Evolutionary conservation across 2,329 filamentous ascomycete species (phyloP).

Genomic region (Westerdykella ornata): DNA sequence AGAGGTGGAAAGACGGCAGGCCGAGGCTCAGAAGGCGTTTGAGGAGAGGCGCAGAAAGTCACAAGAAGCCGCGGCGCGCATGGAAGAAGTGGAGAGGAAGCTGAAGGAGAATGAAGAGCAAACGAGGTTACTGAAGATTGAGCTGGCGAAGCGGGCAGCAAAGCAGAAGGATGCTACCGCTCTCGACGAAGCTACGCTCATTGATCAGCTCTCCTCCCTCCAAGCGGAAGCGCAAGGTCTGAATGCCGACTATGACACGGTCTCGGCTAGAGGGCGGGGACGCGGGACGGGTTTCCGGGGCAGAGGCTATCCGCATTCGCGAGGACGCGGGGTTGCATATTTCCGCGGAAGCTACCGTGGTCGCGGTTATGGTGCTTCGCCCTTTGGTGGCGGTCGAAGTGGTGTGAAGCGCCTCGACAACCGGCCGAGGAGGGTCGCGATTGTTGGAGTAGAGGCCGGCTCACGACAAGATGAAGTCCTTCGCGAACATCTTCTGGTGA

Average conservation of each 20-base stretch:
- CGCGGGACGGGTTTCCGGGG: conserved; percentile 32
- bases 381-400: conserved; percentile 25
- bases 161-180: conserved; percentile 6
- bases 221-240: conserved; percentile 68
- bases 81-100: conserved; percentile 59
- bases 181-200: conserved; percentile 56
- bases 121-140: conserved; percentile 55
- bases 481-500: conserved; percentile 59
- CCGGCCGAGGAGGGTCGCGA: conserved; percentile 59
- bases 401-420: conserved; percentile 66
- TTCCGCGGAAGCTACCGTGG: conserved; percentile 42
- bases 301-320: conserved; percentile 36
- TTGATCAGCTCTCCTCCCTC: conserved; percentile 63
- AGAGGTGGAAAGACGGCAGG: conserved; percentile 61
- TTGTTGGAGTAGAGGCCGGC: conserved; percentile 60
- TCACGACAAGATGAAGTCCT: conserved; percentile 59
- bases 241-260: conserved; percentile 48
- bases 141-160: conserved; percentile 49
- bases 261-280: conserved; percentile 22
- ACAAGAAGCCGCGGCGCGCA: conserved; percentile 56
- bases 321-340: conserved; percentile 41
- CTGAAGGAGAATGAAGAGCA: conserved; percentile 60
- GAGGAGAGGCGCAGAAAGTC: conserved; percentile 60
- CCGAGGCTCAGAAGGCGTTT: conserved; percentile 62
- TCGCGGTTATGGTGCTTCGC: conserved; percentile 30